Conservation (phyloP, 805 yeast species). For the Yarrowia keelungensis region DNA sequence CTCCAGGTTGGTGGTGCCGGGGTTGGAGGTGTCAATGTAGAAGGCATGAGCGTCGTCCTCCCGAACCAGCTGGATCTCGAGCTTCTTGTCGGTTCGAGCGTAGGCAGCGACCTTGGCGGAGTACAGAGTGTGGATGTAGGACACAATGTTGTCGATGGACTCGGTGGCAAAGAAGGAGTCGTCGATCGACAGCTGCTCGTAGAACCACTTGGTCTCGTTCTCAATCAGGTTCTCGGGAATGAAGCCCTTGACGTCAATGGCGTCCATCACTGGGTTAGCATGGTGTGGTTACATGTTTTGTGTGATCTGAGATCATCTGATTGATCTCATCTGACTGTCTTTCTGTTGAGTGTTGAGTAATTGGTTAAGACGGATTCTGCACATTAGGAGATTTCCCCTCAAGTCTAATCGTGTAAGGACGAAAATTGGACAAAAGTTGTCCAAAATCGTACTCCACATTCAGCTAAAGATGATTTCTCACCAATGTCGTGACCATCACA, state of each 20-base stretch:
- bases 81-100: constrained; percentile 63
- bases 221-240: constrained; percentile 88
- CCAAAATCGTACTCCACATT: too few species aligned
- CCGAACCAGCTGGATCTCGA: constrained; percentile 77
- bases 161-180: constrained; percentile 91
- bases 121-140: constrained; percentile 85
- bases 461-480: too few species aligned
- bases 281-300: background rate
- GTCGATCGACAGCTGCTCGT: constrained; percentile 84
- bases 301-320: too few species aligned
- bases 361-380: too few species aligned
- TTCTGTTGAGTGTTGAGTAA: too few species aligned
- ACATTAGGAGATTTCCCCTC: too few species aligned
- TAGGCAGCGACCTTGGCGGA: constrained; percentile 92
- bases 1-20: constrained; percentile 57
- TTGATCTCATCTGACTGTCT: too few species aligned
- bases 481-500: background rate
- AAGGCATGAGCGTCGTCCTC: constrained; percentile 88
- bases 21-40: constrained; percentile 76
- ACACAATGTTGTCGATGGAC: constrained; percentile 76
- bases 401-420: background rate
- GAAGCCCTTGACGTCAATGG: constrained; percentile 81
- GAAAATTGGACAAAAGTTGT: background rate
- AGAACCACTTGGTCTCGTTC: constrained; percentile 88
- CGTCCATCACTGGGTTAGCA: constrained; percentile 65